Conservation (phyloP, 805 yeast species). For the Candida hungchunana region DNA sequence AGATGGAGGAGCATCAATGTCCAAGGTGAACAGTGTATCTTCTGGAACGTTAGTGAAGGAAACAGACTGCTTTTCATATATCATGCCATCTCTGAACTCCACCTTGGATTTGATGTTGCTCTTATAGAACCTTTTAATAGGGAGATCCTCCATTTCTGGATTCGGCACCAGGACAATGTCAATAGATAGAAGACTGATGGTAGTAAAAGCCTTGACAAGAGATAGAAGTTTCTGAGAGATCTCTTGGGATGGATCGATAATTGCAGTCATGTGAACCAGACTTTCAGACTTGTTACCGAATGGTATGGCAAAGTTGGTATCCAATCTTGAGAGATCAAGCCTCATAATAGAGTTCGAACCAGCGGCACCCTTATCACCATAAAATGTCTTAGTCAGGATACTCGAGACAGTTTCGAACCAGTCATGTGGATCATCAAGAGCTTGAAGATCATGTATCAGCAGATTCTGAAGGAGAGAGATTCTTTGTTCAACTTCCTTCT, state of each 20-base stretch:
- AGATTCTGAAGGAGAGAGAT: slow-evolving; percentile 30
- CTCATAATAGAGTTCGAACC: slow-evolving; percentile 42
- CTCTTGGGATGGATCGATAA: slow-evolving; percentile 73
- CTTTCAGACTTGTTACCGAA: slow-evolving; percentile 27
- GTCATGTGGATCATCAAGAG: slow-evolving; percentile 28
- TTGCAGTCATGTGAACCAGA: slow-evolving; percentile 50
- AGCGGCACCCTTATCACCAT: slow-evolving; percentile 25
- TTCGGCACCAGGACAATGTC: slow-evolving; percentile 59
- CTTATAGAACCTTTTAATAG: slow-evolving; percentile 57
- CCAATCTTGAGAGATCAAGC: slow-evolving; percentile 37
- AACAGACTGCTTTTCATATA: slow-evolving; percentile 27
- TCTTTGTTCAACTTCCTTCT: slow-evolving; percentile 46
- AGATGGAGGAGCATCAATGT: slow-evolving; percentile 54
- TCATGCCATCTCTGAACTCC: slow-evolving; percentile 27
- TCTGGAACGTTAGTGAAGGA: slow-evolving; percentile 47
- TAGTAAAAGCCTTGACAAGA: slow-evolving; percentile 38
- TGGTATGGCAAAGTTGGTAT: slow-evolving; percentile 21
- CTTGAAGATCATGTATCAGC: slow-evolving; percentile 14
- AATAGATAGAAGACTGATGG: slow-evolving; percentile 47
- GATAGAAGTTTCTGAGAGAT: slow-evolving; percentile 59
- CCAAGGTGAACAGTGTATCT: slow-evolving; percentile 47
- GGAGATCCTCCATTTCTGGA: slow-evolving; percentile 35
- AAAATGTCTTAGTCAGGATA: slow-evolving; percentile 40
- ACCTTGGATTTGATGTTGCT: slow-evolving; percentile 37
- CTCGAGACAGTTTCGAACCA: slow-evolving; percentile 47